A percentile compares a stretch with the other conserved stretches of the same genome.
phyloP scores from a whole-genome alignment of 352 stramenopile genomes.

The Pythium chondricola region DNA sequence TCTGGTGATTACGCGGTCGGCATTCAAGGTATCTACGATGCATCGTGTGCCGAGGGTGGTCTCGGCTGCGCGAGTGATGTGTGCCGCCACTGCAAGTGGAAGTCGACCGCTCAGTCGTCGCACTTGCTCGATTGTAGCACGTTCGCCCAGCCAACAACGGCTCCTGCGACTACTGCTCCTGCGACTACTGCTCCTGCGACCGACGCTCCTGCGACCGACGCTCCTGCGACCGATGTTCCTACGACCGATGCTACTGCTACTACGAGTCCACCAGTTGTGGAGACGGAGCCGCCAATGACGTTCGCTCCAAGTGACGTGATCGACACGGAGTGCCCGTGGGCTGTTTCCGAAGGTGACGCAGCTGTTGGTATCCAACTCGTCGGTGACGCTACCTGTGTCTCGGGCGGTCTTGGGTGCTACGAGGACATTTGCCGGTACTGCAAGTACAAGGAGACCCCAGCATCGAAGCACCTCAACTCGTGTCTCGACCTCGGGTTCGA shows the following conservation, averaged over 20 bases:
- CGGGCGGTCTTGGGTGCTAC: slow-evolving; percentile 35
- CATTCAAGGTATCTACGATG: too few species aligned
- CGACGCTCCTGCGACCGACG: neutral
- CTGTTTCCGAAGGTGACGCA: slow-evolving; percentile 16
- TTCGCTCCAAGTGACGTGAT: too few species aligned
- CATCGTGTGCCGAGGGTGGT: too few species aligned
- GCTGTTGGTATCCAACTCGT: slow-evolving; percentile 28
- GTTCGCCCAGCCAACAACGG: neutral
- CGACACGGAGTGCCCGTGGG: neutral
- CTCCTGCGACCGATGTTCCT: too few species aligned
- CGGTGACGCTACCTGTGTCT: slow-evolving; percentile 20
- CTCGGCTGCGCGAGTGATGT: too few species aligned
- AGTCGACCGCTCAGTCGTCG: slow-evolving; percentile 10
- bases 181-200: neutral
- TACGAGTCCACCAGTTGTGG: too few species aligned
- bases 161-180: neutral
- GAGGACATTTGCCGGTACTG: slow-evolving; percentile 34
- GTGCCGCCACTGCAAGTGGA: too few species aligned
- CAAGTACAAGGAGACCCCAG: slow-evolving; percentile 14
- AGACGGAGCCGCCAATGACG: too few species aligned
- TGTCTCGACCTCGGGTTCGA: slow-evolving; percentile 4
- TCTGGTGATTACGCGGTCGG: too few species aligned
- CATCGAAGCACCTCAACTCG: slow-evolving; percentile 13
- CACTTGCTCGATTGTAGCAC: slow-evolving; percentile 10
- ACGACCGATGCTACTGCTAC: neutral